Evolutionary conservation across 2,329 filamentous ascomycete genomes (phyloP), one percentile per base, ranked within the genome.

Genomic region (Parafenestella ontariensis): DNA sequence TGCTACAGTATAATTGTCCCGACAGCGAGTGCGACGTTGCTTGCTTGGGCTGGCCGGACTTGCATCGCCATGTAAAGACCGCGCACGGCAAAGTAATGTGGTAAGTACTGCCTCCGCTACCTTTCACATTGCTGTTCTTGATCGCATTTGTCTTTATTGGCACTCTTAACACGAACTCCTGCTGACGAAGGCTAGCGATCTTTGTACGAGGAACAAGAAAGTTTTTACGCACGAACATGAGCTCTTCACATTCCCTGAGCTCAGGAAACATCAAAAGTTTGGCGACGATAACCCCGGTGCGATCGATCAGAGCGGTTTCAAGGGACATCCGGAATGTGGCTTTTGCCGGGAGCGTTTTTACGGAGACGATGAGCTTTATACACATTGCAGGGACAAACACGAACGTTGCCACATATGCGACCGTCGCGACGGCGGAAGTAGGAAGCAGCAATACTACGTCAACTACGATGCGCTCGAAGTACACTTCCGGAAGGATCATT

Each of bases 151-250:
- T 17, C 31, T n/a, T n/a, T 8, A n/a, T 34, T 34, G 13, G 31
- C 31, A n/a, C 5, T 4, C 13, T 10, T 41, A 15, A 11, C 17
- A 17, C 21, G n/a, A 26, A 15, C 20, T 33, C 26, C 20, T 28
- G 40, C 54, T 67, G 28, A 71, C 33, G 26, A 41, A 1, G 6
- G 17, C 26, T 56, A 84, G 90, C 76, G 92, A 96, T 75, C 82
- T 96, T 10, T 97, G 93, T 77, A 90, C 93, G 6, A 83, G 92
- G 56, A 93, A 97, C 80, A 99, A 99, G 78, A 97, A 96, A 72
- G 92, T 97, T 29, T 99, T 99, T 68, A 97, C 95, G 1, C 95
- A 99, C 77, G 95, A 99, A 77, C 95, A 99, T 73, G 91, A 96
- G 59, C 83, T 99, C 1, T 98, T 97, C 74, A 89, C 90, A 0